Evolutionary conservation across 176 grass and related monocot species (phyloP), one percentile per base, ranked within the genome.

Genomic region (Oryza rufipogon): DNA sequence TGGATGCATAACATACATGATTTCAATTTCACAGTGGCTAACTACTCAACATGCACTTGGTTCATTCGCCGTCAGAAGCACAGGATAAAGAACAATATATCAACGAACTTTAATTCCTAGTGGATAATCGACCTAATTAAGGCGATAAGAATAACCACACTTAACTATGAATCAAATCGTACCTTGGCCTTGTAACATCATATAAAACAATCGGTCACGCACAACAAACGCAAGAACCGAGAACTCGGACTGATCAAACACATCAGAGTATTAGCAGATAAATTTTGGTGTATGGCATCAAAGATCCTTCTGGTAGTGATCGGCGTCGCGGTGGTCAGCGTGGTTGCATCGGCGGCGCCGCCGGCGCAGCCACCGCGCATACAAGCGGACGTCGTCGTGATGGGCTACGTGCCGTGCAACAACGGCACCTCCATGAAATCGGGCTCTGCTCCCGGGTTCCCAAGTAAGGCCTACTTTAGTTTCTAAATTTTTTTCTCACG

Each of bases 351-450:
- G 2, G 82, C n/a, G 6, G 44, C 73, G 73, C n/a, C 51, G 73
- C 73, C 82, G 17, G 26, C 45, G 20, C 58, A 66, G 81, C 71
- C 72, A 12, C 47, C 64, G 82, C 73, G 64, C 9, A 77, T 84
- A 46, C 73, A 15, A 41, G 73, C 64, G n/a, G 82, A 84, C 64
- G 74, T 85, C 74, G n/a, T 78, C n/a, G 34, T 85, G 6, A 78
- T 15, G 73, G 83, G 83, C 47, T 68, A 52, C n/a, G 73, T 85
- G 34, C 83, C 83, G 34, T 78, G 83, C 74, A 85, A 22, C 64
- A 77, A 85, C 5, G 83, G 73, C 73, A 45, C 83, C 0, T 32
- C 48, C 74, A 77, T 85, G 83, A 70, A 54, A 60, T 32, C 65
- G 32, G 48, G 73, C 46, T 76, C 83, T 4, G 64, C 73, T 66